These are phyloP conservation scores for Globisporangium nagaii DNA, from an alignment of 352 stramenopile species.

Conservation along the genomic window DNA sequence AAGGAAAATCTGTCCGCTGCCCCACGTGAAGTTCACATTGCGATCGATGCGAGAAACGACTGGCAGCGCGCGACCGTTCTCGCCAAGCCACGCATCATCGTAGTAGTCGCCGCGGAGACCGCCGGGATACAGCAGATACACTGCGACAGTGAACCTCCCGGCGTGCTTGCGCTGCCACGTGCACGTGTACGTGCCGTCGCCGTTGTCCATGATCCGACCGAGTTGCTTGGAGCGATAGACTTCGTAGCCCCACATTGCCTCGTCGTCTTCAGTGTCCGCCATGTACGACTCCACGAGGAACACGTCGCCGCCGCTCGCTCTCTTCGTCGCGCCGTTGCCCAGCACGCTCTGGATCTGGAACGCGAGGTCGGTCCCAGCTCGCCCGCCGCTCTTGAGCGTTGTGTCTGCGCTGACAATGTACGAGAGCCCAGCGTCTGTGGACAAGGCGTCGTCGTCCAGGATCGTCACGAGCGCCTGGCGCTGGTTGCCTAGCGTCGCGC, in stretches of 20 bases:
- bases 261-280: constrained; percentile 13
- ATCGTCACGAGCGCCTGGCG: constrained; percentile 63
- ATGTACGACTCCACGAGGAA: constrained; percentile 40
- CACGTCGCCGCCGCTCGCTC: constrained; percentile 14
- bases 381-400: constrained; percentile 25
- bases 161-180: constrained; percentile 40
- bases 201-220: constrained; percentile 19
- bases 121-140: constrained; percentile 53
- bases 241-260: constrained; percentile 5
- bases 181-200: constrained; percentile 32
- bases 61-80: constrained; percentile 7
- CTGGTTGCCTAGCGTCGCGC: constrained; percentile 51
- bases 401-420: constrained; percentile 23
- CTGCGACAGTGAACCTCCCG: constrained; percentile 40
- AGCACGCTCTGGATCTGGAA: constrained; percentile 58
- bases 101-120: constrained; percentile 69
- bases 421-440: constrained; percentile 34
- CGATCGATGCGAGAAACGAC: constrained; percentile 50
- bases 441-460: constrained; percentile 47
- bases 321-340: constrained; percentile 23
- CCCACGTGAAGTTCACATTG: constrained; percentile 74
- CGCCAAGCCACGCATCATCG: constrained; percentile 47
- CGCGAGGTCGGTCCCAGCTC: constrained; percentile 31
- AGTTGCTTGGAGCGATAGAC: constrained; percentile 18
- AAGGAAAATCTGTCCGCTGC: constrained; percentile 33